These are phyloP conservation scores for Hymenoscyphus infarciens DNA, from an alignment of 2,329 filamentous ascomycete genomes.

Conservation along the genomic window DNA sequence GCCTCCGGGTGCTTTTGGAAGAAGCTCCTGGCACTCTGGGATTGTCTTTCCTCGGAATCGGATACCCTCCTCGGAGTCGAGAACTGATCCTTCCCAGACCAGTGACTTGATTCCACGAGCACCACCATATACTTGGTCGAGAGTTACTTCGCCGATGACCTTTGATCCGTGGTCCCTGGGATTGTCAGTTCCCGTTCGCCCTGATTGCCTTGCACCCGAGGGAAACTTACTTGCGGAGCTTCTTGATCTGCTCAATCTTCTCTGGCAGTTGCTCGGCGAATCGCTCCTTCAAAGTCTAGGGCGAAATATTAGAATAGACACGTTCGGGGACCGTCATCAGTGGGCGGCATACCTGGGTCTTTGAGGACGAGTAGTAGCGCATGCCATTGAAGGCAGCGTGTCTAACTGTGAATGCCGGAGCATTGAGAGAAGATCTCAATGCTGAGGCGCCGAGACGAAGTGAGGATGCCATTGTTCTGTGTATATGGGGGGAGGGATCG, in stretches of 20 bases:
- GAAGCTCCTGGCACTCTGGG: conserved; percentile 95
- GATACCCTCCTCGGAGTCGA: conserved; percentile 98
- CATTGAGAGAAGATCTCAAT: conserved; percentile 71
- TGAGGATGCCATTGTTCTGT: conserved; percentile 73
- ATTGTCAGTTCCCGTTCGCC: conserved; percentile 24
- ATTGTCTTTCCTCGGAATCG: conserved; percentile 99
- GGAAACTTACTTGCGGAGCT: conserved; percentile 80
- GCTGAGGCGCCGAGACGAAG: conserved; percentile 77
- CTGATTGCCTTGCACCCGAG: not conserved
- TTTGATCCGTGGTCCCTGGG: conserved; percentile 87
- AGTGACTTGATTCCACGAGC: conserved; percentile 98
- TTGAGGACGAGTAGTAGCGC: conserved; percentile 89
- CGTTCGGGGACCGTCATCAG: conserved; percentile 3
- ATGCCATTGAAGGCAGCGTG: conserved; percentile 74
- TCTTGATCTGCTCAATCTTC: conserved; percentile 99
- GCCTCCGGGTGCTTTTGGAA: conserved; percentile 95
- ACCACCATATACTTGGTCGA: conserved; percentile 99
- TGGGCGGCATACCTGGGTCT: conserved; percentile 67
- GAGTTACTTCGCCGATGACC: conserved; percentile 94
- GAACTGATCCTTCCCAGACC: conserved; percentile 97
- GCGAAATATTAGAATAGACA: not conserved
- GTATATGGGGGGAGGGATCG: conserved; percentile 30
- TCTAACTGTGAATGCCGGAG: conserved; percentile 65
- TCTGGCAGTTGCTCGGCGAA: conserved; percentile 93
- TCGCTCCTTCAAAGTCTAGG: conserved; percentile 91